phyloP scores from a whole-genome alignment of 1,284 basidiomycete genomes.

The Mixia osmundae region DNA sequence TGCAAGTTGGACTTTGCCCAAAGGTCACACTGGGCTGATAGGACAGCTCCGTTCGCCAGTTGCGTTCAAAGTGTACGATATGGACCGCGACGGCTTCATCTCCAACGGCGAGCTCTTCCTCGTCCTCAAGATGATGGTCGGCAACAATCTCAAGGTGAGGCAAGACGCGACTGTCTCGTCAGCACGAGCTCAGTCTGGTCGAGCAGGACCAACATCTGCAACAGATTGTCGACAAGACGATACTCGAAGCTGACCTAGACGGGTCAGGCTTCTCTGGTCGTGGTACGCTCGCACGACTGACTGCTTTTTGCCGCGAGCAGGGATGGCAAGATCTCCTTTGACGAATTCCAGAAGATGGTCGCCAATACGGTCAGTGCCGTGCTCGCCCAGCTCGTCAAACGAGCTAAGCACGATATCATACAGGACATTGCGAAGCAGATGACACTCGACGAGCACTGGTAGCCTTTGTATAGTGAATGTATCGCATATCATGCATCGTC shows the following conservation, averaged over 20 bases:
- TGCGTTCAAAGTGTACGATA: constrained; percentile 96
- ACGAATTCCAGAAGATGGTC: constrained; percentile 91
- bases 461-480: too few relatives aligned
- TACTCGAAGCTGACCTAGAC: constrained; percentile 97
- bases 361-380: constrained; percentile 54
- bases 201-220: constrained; percentile 83
- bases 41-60: constrained; percentile 29
- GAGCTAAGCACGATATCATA: not conserved
- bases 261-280: constrained; percentile 28
- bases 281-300: not conserved
- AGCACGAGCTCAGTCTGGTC: not conserved
- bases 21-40: not conserved
- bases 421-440: constrained; percentile 93
- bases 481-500: too few relatives aligned
- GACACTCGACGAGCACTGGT: constrained; percentile 85
- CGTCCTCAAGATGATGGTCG: constrained; percentile 99
- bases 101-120: constrained; percentile 98
- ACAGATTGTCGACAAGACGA: constrained; percentile 99
- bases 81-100: constrained; percentile 89
- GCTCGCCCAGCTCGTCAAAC: constrained; percentile 1
- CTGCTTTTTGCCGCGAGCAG: constrained; percentile 19
- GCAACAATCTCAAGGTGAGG: constrained; percentile 78
- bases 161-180: not conserved
- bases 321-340: constrained; percentile 88
- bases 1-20: constrained; percentile 33